phyloP scores from a whole-genome alignment of 768 basidiomycete genomes.

The Tulasnella sp. region DNA sequence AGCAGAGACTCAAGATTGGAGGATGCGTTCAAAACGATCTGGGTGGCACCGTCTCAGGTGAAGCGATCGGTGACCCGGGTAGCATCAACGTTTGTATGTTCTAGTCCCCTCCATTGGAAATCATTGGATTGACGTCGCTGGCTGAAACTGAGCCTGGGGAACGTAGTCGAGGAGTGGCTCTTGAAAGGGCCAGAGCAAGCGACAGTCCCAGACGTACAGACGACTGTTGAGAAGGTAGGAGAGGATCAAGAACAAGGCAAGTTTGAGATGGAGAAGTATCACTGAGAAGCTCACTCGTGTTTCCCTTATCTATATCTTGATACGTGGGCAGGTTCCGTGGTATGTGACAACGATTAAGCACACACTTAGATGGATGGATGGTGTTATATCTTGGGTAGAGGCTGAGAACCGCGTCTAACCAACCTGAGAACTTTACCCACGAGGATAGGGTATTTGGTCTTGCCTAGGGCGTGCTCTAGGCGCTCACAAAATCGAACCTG shows the following conservation, averaged over 20 bases:
- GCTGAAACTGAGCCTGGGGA: not conserved
- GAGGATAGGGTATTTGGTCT: no score
- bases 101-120: not conserved
- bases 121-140: not conserved
- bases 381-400: no score
- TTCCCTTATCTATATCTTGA: no score
- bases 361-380: no score
- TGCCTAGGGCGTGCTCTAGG: no score
- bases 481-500: no score
- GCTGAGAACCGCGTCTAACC: no score
- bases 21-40: slow-evolving; percentile 8
- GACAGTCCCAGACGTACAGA: not conserved
- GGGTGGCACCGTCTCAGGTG: slow-evolving; percentile 4
- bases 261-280: not conserved
- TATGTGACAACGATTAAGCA: no score
- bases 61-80: slow-evolving; percentile 5
- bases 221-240: not conserved
- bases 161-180: slow-evolving; percentile 2
- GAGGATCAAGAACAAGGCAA: not conserved
- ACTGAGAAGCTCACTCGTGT: no score
- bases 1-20: not conserved
- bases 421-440: no score
- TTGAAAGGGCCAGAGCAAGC: not conserved
- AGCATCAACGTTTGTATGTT: not conserved
- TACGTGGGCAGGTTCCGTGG: no score